Evolutionary conservation across 2,329 filamentous ascomycete species (phyloP).

Genomic region (Beauveria australis): DNA sequence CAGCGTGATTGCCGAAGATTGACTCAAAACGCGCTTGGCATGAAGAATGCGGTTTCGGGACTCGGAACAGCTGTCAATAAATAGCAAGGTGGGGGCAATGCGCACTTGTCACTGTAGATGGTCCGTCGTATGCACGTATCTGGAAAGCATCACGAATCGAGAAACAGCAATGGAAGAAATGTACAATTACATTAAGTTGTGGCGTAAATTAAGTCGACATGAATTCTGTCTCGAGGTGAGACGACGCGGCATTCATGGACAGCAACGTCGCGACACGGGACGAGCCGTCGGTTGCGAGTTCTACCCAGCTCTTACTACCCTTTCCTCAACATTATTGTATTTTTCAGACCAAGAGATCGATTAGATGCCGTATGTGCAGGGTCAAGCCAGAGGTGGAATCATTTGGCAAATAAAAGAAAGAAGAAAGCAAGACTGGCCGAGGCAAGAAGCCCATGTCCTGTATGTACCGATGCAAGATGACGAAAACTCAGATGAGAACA

Average conservation of each 20-base stretch:
- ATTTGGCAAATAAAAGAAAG: background rate
- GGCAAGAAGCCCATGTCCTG: background rate
- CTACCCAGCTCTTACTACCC: background rate
- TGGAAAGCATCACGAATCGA: background rate
- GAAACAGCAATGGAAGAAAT: background rate
- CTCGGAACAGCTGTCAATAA: no score
- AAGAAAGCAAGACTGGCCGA: background rate
- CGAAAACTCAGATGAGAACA: background rate
- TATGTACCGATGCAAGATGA: constrained; percentile 9
- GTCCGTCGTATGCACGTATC: no score
- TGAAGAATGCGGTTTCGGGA: no score
- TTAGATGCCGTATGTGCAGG: background rate
- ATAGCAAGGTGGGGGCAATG: no score
- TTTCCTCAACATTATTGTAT: background rate
- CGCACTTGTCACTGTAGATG: background rate
- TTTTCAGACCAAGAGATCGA: background rate
- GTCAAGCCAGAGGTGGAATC: background rate
- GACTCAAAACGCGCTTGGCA: no score
- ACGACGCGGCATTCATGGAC: constrained; percentile 1
- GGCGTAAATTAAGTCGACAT: background rate
- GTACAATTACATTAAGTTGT: background rate
- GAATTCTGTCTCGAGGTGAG: constrained; percentile 10
- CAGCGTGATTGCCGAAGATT: no score
- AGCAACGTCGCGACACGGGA: background rate
- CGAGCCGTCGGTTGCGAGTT: background rate